Conservation (phyloP, 495 filamentous ascomycete genomes). For the Paragyromitra xinjiangensis region DNA sequence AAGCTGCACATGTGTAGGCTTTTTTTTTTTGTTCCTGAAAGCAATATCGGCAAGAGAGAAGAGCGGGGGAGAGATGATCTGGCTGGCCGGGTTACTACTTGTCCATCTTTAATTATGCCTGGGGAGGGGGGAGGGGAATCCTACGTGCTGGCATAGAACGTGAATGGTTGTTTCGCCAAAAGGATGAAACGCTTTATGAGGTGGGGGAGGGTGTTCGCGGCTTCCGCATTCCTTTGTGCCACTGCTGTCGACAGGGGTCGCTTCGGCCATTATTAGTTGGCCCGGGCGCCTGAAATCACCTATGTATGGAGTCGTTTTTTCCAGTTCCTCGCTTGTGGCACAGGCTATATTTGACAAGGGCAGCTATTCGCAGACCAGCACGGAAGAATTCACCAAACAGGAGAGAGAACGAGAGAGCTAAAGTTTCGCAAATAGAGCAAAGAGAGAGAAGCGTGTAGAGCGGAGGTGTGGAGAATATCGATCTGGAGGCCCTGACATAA, state of each 20-base stretch:
- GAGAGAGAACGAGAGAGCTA: constrained; percentile 21
- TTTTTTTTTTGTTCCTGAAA: constrained; percentile 22
- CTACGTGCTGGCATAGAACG: background rate
- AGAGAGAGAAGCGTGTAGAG: background rate
- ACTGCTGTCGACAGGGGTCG: constrained; percentile 28
- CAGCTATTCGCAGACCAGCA: constrained; percentile 32
- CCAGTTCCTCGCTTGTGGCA: constrained; percentile 36
- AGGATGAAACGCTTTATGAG: constrained; percentile 26
- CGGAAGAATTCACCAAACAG: constrained; percentile 41
- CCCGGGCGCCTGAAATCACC: constrained; percentile 42
- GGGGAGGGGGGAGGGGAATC: background rate
- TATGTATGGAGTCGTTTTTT: background rate
- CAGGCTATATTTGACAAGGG: constrained; percentile 41
- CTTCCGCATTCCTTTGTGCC: constrained; percentile 24
- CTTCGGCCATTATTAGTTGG: constrained; percentile 45
- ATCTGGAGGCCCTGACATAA: constrained; percentile 27
- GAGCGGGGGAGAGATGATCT: constrained; percentile 24
- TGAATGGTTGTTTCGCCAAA: constrained; percentile 14
- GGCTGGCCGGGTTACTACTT: constrained; percentile 4
- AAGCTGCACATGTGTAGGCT: constrained; percentile 1
- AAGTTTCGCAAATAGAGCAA: constrained; percentile 13
- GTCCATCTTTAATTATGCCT: constrained; percentile 6
- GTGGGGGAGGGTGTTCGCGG: constrained; percentile 7
- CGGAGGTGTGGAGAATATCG: constrained; percentile 13
- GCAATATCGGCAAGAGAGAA: background rate